phyloP scores from a whole-genome alignment of 371 early-diverging fungal genomes.

The Dichotomocladium elegans region DNA sequence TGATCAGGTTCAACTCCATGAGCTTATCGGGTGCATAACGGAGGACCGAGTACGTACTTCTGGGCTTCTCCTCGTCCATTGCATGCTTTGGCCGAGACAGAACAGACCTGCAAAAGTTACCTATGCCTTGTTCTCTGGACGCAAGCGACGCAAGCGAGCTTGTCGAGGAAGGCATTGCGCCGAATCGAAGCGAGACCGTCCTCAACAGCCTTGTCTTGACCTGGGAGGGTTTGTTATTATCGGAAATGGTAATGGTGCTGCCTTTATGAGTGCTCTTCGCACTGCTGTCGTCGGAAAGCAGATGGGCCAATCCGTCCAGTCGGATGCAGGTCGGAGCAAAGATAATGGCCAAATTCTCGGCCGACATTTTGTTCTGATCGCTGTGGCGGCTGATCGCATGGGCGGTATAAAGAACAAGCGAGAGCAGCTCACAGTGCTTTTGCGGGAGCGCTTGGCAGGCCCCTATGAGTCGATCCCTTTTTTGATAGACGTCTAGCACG shows the following conservation, averaged over 20 bases:
- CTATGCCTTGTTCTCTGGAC: neutral
- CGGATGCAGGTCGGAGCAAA: slow-evolving; percentile 33
- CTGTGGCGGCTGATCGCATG: slow-evolving; percentile 12
- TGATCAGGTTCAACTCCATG: slow-evolving; percentile 21
- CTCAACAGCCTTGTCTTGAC: neutral
- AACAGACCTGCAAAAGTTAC: neutral
- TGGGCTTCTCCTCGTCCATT: neutral
- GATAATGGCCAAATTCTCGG: slow-evolving; percentile 28
- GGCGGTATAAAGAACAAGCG: slow-evolving; percentile 13
- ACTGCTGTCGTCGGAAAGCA: neutral
- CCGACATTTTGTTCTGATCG: slow-evolving; percentile 27
- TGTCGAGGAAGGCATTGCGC: neutral
- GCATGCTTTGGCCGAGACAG: neutral
- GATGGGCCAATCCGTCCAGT: slow-evolving; percentile 15
- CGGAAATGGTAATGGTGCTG: neutral
- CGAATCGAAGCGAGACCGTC: neutral
- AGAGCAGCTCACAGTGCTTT: slow-evolving; percentile 23
- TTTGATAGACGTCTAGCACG: neutral
- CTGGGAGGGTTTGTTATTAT: neutral
- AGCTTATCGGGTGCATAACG: slow-evolving; percentile 18
- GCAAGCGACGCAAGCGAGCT: neutral
- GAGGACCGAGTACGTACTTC: no score
- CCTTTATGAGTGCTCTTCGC: neutral
- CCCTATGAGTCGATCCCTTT: neutral
- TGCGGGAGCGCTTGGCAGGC: slow-evolving; percentile 9